These are phyloP conservation scores for Xylaria scruposa DNA, from an alignment of 495 filamentous ascomycete species.

Conservation along the genomic window DNA sequence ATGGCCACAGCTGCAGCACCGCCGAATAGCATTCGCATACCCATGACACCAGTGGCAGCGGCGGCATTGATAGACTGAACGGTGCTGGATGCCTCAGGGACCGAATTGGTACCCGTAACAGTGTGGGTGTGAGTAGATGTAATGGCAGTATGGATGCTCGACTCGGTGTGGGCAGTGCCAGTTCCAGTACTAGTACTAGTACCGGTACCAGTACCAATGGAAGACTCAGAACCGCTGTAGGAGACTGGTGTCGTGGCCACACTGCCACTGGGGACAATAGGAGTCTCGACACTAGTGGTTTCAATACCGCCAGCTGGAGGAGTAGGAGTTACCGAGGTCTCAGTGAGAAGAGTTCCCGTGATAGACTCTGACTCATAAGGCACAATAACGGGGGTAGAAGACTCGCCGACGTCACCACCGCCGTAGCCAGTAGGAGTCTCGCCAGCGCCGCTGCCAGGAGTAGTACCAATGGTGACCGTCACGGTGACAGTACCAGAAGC, in stretches of 20 bases:
- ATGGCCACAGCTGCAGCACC: slow-evolving; percentile 36
- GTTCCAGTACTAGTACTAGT: slow-evolving; percentile 25
- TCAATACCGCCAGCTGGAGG: neutral
- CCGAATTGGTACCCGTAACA: slow-evolving; percentile 12
- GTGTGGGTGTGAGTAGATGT: slow-evolving; percentile 22
- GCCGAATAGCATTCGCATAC: slow-evolving; percentile 42
- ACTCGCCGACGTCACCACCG: slow-evolving; percentile 12
- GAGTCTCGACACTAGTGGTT: slow-evolving; percentile 12
- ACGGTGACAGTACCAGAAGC: slow-evolving; percentile 19
- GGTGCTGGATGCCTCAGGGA: slow-evolving; percentile 16
- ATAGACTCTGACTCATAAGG: slow-evolving; percentile 17
- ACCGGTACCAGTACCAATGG: slow-evolving; percentile 24
- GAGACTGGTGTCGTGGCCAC: neutral
- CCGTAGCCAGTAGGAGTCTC: slow-evolving; percentile 30
- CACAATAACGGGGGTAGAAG: slow-evolving; percentile 18
- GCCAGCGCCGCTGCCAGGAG: slow-evolving; percentile 3
- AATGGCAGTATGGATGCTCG: slow-evolving; percentile 27
- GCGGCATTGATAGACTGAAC: slow-evolving; percentile 31
- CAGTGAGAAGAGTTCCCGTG: slow-evolving; percentile 27
- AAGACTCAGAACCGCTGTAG: slow-evolving; percentile 21
- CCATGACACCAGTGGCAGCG: slow-evolving; percentile 38
- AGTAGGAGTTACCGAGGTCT: slow-evolving; percentile 22
- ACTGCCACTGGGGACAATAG: neutral
- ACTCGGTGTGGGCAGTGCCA: slow-evolving; percentile 26
- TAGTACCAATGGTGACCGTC: slow-evolving; percentile 14